Evolutionary conservation across 1,139 yeast genomes (phyloP).

Genomic region (Blastobotrys arbuscula): DNA sequence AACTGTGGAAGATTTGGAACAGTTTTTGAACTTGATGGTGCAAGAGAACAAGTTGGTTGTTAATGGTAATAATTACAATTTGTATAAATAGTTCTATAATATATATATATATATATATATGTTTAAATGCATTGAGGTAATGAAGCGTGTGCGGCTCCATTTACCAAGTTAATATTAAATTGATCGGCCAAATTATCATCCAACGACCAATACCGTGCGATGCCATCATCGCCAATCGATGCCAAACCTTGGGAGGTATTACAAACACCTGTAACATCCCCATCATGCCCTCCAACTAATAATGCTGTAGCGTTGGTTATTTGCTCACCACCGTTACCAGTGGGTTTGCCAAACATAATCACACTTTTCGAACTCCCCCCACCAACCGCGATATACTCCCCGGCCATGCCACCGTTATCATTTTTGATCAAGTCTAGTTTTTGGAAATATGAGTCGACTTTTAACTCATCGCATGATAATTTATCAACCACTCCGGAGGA

Average conservation of each 20-base stretch:
- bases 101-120: neutral
- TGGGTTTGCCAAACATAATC: conserved; percentile 18
- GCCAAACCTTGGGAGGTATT: conserved; percentile 14
- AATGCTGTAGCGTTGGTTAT: neutral
- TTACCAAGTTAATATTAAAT: neutral
- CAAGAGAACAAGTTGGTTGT: conserved; percentile 40
- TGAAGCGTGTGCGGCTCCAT: conserved; percentile 6
- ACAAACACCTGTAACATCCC: conserved; percentile 20
- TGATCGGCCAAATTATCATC: neutral
- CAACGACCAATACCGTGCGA: conserved; percentile 13
- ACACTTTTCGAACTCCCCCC: conserved; percentile 19
- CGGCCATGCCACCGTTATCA: conserved; percentile 9
- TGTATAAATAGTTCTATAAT: conserved; percentile 17
- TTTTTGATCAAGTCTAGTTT: conserved; percentile 9
- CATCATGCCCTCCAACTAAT: conserved; percentile 12
- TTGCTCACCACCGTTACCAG: neutral
- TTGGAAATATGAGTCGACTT: conserved; percentile 18
- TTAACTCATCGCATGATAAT: conserved; percentile 15
- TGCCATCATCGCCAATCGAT: conserved; percentile 19
- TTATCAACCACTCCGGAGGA: conserved; percentile 15
- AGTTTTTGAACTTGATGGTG: conserved; percentile 38
- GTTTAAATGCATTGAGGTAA: neutral
- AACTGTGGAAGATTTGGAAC: conserved; percentile 39
- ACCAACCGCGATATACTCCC: conserved; percentile 20
- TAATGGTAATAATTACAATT: conserved; percentile 29